phyloP scores from a whole-genome alignment of 1,139 yeast species.

The Meyerozyma smithsonii region DNA sequence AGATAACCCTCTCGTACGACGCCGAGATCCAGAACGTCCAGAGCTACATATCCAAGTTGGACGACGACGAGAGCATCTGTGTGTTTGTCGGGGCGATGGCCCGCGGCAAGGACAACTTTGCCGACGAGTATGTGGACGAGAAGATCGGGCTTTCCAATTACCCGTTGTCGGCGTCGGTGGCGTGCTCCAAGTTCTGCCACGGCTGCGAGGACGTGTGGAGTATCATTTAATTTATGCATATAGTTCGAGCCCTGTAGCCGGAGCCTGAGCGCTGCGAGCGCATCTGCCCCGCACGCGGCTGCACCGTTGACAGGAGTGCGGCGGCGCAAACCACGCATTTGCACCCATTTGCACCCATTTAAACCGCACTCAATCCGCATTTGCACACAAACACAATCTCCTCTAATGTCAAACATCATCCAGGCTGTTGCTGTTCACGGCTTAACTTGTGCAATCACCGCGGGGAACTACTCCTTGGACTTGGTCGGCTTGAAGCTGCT shows the following conservation, averaged over 20 bases:
- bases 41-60: conserved; percentile 78
- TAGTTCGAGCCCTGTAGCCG: too few species aligned
- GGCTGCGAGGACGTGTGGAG: conserved; percentile 99
- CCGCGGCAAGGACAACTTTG: conserved; percentile 93
- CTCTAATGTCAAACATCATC: conserved; percentile 19
- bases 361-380: background rate
- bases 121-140: conserved; percentile 95
- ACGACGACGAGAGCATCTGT: conserved; percentile 88
- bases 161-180: conserved; percentile 95
- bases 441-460: conserved; percentile 31
- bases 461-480: conserved; percentile 36
- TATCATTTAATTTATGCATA: conserved; percentile 34
- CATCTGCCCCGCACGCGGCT: background rate
- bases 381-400: background rate
- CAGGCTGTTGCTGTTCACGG: conserved; percentile 43
- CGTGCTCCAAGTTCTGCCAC: conserved; percentile 96
- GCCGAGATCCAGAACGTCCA: conserved; percentile 85
- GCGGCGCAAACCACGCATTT: background rate
- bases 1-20: conserved; percentile 89
- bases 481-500: conserved; percentile 31
- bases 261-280: too few species aligned
- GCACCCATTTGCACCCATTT: too few species aligned
- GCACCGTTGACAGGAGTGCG: background rate
- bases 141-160: conserved; percentile 93
- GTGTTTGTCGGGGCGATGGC: conserved; percentile 99